These are phyloP conservation scores for Aspergillus nomiae DNA, from an alignment of 2,329 filamentous ascomycete genomes.

Conservation along the genomic window DNA sequence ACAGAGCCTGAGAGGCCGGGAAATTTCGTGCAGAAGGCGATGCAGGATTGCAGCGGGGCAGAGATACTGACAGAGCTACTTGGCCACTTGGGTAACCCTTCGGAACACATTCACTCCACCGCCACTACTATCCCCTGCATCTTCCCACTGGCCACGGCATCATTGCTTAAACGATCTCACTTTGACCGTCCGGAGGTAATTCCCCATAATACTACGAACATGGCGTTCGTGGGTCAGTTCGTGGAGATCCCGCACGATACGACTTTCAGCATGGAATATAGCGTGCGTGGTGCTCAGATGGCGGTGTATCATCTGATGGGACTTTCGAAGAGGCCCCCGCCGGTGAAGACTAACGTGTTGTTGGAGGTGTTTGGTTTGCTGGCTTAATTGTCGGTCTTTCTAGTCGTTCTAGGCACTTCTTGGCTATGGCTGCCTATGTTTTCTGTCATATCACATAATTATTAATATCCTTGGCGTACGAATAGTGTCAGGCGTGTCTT, in stretches of 20 bases:
- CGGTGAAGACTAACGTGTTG: neutral
- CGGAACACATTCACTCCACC: conserved; percentile 26
- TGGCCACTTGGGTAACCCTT: conserved; percentile 37
- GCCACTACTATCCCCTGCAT: conserved; percentile 33
- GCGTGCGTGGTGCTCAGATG: neutral
- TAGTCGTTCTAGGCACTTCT: neutral
- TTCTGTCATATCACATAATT: neutral
- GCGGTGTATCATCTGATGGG: neutral
- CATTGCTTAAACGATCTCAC: neutral
- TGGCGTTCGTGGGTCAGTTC: conserved; percentile 1
- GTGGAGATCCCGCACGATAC: conserved; percentile 2
- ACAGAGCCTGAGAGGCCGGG: conserved; percentile 36
- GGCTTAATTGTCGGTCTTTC: neutral
- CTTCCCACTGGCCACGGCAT: neutral
- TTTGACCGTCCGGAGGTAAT: neutral
- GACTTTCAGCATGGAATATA: conserved; percentile 1
- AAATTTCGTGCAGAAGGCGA: conserved; percentile 42
- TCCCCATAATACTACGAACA: neutral
- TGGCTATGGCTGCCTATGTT: neutral
- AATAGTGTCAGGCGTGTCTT: neutral
- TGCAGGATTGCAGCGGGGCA: conserved; percentile 41
- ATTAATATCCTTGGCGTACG: neutral
- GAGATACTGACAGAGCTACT: conserved; percentile 43
- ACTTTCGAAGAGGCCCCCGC: neutral
- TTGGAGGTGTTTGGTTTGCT: neutral